Evolutionary conservation across 371 early-diverging fungal species (phyloP), one percentile per base, ranked within the genome.

Genomic region (Syncephalastrum racemosum): DNA sequence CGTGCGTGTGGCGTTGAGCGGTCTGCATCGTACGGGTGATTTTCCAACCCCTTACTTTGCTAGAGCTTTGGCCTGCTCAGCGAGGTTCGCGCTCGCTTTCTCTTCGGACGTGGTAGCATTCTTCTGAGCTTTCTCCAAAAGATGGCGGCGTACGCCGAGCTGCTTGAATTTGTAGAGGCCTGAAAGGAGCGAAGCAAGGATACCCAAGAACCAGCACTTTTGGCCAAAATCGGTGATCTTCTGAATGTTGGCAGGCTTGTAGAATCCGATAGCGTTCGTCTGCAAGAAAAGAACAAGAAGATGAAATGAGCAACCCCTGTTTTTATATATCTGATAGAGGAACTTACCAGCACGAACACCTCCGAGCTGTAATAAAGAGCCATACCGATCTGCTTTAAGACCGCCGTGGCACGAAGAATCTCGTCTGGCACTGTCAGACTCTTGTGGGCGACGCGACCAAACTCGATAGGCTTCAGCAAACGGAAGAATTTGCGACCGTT

Each of bases 191-290:
- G 88, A 82, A 51, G 79, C 82, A 13, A 72, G 57, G 27, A 90
- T 62, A 41, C 84, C 88, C 4, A 73, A 60, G 56, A 84, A 62
- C 91, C 91, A 91, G 62, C 82, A 83, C 42, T 69, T 72, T 60
- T 54, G 60, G 46, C 85, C 82, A 20, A 72, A 62, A 47, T 73
- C 63, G 46, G 64, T 68, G 57, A 82, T 73, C 64, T 73, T 62
- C 59, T 80, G 71, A 52, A 79, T 71, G 60, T 80, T 75, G 46
- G 72, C 46, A 56, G 83, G 71, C 59, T 76, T 79, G 66, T 78
- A 77, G 41, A 83, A 79, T 36, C 58, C 75, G 70, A 71, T 85
- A 58, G 63, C 77, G 56, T 79, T 83, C 41, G 62, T 48, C 68
- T 72, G 59, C 48, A 46, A 3, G 43, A 14, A 12, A 24, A 54